Percentiles rank a stretch among this genome's conserved stretches.
phyloP scores from a whole-genome alignment of 495 filamentous ascomycete genomes.

The Pyrenula aspistea region DNA sequence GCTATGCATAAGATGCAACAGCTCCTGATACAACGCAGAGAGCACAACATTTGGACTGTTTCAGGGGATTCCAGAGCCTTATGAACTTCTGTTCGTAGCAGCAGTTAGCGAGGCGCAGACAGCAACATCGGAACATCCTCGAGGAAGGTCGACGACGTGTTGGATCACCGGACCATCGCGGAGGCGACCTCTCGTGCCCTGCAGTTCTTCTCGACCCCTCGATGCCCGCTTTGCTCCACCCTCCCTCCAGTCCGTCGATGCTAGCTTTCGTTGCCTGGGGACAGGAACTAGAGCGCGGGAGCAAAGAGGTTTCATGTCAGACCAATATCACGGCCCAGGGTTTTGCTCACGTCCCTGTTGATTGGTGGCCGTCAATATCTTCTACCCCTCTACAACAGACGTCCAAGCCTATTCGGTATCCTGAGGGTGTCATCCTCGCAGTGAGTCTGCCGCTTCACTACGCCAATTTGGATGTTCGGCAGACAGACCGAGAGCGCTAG shows the following conservation, averaged over 20 bases:
- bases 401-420: background rate
- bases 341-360: no score
- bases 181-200: background rate
- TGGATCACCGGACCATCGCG: background rate
- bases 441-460: background rate
- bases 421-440: background rate
- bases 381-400: background rate
- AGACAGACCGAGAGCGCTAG: background rate
- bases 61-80: background rate
- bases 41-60: background rate
- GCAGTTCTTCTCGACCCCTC: background rate
- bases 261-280: no score
- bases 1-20: background rate
- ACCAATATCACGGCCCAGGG: no score
- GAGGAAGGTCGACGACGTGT: background rate
- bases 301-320: no score
- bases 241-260: no score
- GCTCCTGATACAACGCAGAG: background rate
- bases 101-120: background rate
- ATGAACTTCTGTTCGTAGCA: background rate
- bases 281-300: no score
- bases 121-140: background rate
- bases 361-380: background rate
- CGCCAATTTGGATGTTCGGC: background rate
- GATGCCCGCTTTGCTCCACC: background rate